Base-by-base conservation (phyloP, 257 asterid species). In the Rehmannia glutinosa region DNA sequence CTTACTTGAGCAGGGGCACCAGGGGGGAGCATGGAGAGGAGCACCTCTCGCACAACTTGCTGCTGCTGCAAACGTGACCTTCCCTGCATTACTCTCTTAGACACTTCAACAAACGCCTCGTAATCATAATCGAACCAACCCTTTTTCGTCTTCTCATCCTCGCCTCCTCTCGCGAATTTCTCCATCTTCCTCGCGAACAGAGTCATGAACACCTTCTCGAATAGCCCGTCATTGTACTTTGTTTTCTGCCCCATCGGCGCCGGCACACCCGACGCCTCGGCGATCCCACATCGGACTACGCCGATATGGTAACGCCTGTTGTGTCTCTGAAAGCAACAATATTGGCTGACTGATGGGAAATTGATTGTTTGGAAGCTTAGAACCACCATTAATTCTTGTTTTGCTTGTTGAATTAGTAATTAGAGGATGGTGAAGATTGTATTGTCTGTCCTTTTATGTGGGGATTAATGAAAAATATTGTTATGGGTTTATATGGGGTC, bases 221-320 rank as follows among this genome's bases (percentile, higher is more conserved):
- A 80, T 9, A 88, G n/a, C 43, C 95, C 97, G 58, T 93, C 97
- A 0, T 78, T 86, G 76, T 93, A 93, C 75, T 90, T 86, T 0
- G 97, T 93, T 73, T 90, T 93, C 84, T 84, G 87, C 65, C 97
- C 98, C 83, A 92, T 64, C 23, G 97, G 96, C 19, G 97, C 97
- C 27, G 97, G 96, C 75, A 72, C 57, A 12, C 98, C 97, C 13
- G 98, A 86, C 15, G 86, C 81, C 85, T 92, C 97, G 4, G 93
- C 95, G 6, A 92, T 87, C 69, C 93, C 93, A 36, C 97, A 87
- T 46, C 92, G 75, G 17, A 89, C 64, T 2, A 47, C 45, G 24
- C 47, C 56, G 2, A 49, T 19, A 5, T 42, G 0, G 0, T 13
- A 7, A 42, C n/a, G 32, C 15, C 55, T 10, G 2, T 25, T 9